Evolutionary conservation across 139 green algal genomes (phyloP), one percentile per base, ranked within the genome.

Genomic region (Pleodorina starrii): DNA sequence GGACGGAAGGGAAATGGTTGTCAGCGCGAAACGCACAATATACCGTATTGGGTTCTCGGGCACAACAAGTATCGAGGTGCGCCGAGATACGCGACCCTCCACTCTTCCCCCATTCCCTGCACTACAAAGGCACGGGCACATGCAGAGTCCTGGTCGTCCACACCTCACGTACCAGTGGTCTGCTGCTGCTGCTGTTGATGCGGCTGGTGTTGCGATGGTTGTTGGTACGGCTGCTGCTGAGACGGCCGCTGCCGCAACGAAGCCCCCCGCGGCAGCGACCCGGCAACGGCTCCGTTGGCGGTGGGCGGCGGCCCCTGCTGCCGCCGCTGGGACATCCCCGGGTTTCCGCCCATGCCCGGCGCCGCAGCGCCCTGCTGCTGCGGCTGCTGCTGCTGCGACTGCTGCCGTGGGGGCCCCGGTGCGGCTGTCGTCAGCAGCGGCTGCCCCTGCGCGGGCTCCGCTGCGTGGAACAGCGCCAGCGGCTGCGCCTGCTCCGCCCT

Each of bases 401-500:
- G 36, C 35, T 29, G 69, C 69, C 11, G 69, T 32, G 46, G 43
- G 21, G 43, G 43, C 43, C n/a, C 75, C 48, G 50, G 10, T 29
- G 32, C 25, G 17, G 17, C 36, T 40, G 77, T 4, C 35, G 51
- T 19, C n/a, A 17, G 50, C 38, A 10, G 32, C 77, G 16, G 46
- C 14, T 43, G 48, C 50, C 11, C 32, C 36, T 36, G 51, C 17
- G 48, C 10, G 11, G 76, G 48, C 29, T 66, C 54, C 6, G 44
- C 43, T 0, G 86, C 66, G 40, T 85, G 74, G 50, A 98, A 91
- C 73, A 98, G 91, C 35, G 94, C 92, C 23, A 96, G 73, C 10
- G 97, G 95, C 46, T 93, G 92, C 16, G 94, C 93, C 77, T 96
- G 72, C 7, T 78, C 89, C 14, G 96, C 97, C 2, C 66, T 83